Percentiles rank a stretch among this genome's conserved stretches.
Evolutionary conservation across 2,329 filamentous ascomycete genomes (phyloP).

Genomic region (Neoscytalidium dimidiatum): DNA sequence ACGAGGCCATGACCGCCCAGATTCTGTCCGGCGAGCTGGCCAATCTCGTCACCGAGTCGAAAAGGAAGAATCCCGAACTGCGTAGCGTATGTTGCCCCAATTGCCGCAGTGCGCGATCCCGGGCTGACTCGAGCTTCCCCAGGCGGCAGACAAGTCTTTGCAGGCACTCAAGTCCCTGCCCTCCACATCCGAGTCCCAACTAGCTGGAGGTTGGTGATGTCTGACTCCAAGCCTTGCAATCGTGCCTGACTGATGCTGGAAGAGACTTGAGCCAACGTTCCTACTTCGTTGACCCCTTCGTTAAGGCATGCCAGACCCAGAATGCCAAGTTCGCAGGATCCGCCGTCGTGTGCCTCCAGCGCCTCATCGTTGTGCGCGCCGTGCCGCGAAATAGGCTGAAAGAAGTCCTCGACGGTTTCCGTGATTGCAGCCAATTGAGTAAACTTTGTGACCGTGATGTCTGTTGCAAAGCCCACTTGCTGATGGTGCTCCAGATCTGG

Average conservation of each 20-base stretch:
- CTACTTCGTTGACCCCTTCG: slow-evolving; percentile 88
- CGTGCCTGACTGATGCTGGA: slow-evolving; percentile 29
- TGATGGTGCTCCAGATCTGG: slow-evolving; percentile 56
- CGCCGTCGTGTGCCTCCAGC: slow-evolving; percentile 84
- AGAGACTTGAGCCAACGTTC: slow-evolving; percentile 79
- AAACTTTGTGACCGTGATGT: slow-evolving; percentile 34
- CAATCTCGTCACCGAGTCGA: slow-evolving; percentile 92
- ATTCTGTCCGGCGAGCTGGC: slow-evolving; percentile 84
- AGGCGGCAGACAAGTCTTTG: slow-evolving; percentile 92
- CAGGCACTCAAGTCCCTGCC: slow-evolving; percentile 81
- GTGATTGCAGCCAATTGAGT: slow-evolving; percentile 75
- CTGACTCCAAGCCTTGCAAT: not conserved
- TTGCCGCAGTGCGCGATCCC: not conserved
- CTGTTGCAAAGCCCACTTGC: not conserved
- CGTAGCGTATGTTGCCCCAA: slow-evolving; percentile 58
- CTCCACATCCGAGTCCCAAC: slow-evolving; percentile 72
- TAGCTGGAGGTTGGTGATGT: slow-evolving; percentile 63
- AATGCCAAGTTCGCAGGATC: slow-evolving; percentile 89
- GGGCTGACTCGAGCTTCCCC: slow-evolving; percentile 16
- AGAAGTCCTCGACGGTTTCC: slow-evolving; percentile 85
- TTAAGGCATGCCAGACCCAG: slow-evolving; percentile 87
- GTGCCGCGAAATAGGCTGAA: slow-evolving; percentile 77
- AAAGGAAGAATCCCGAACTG: slow-evolving; percentile 88
- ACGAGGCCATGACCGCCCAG: slow-evolving; percentile 80
- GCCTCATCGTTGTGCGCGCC: slow-evolving; percentile 79